Evolutionary conservation across 345 rosid species (phyloP), one percentile per base, ranked within the genome.

Genomic region (Salix udensis): DNA sequence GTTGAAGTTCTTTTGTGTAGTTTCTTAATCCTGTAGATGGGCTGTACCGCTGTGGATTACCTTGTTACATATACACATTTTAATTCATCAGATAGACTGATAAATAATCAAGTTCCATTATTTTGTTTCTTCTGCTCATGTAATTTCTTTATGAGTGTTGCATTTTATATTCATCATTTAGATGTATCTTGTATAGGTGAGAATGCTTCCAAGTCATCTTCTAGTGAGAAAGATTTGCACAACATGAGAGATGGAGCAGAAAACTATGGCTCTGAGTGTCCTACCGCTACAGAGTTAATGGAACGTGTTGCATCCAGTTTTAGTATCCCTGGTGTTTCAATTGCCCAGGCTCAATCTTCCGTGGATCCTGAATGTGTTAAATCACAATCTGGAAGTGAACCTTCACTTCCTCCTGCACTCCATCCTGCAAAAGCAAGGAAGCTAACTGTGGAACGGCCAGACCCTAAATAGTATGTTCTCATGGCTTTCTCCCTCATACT

Each of bases 191-290:
- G 50, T 76, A 71, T 72, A 88, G 89, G 81, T 79, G 87, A 74
- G 77, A 80, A 76, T 68, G 84, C 76, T 74, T 83, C 78, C 73
- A 83, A 76, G 78, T 80, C 82, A 78, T 69, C 78, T 81, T 80
- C 84, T 19, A 46, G 76, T 66, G 86, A 74, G 77, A 83, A 75
- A 81, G 86, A 83, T 79, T 50, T 84, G 79, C 90, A 83, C 77
- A 86, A 82, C 80, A 87, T 82, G 67, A 87, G 79, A 79, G 78
- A 77, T 80, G 86, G 77, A 68, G 82, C 77, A 53, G 92, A 90
- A 76, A 84, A 73, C 74, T 74, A 39, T 78, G 84, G 80, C 73
- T 79, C 89, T 28, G 92, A 86, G 37, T 79, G 74, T 80, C 81
- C 84, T 36, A 67, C 77, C 39, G 76, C 55, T 52, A 55, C 73